phyloP scores from a whole-genome alignment of 805 yeast genomes.

The Kodamaea sagamina region DNA sequence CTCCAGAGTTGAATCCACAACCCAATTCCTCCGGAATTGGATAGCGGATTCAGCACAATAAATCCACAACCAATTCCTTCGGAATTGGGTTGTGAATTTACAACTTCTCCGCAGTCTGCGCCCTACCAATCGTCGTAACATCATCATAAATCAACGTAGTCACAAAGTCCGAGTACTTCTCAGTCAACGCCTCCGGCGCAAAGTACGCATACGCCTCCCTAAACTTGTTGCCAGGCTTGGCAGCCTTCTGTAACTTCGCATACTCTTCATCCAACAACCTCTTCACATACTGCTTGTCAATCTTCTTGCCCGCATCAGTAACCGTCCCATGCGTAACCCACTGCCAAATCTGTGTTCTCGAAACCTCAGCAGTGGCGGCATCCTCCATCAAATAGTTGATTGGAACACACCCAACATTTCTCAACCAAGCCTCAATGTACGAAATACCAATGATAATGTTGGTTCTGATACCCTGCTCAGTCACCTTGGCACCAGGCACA shows the following conservation, averaged over 20 bases:
- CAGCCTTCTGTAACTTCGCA: constrained; percentile 47
- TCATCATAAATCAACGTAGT: constrained; percentile 78
- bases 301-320: constrained; percentile 56
- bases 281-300: constrained; percentile 62
- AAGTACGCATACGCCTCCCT: constrained; percentile 68
- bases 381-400: constrained; percentile 86
- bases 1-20: too few relatives aligned
- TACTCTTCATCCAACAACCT: constrained; percentile 63
- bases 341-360: constrained; percentile 78
- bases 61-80: too few relatives aligned
- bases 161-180: constrained; percentile 73
- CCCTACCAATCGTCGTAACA: constrained; percentile 55
- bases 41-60: too few relatives aligned
- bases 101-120: constrained; percentile 43
- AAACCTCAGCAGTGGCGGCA: constrained; percentile 88
- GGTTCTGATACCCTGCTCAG: constrained; percentile 68
- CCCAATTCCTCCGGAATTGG: too few relatives aligned
- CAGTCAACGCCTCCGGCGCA: constrained; percentile 71
- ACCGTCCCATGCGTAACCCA: constrained; percentile 76
- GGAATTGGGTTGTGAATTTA: constrained; percentile 18
- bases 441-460: constrained; percentile 75
- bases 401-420: constrained; percentile 84
- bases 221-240: constrained; percentile 65
- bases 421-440: constrained; percentile 84
- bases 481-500: constrained; percentile 62